phyloP scores from a whole-genome alignment of 805 yeast genomes.

The Barnettozyma siamensis region DNA sequence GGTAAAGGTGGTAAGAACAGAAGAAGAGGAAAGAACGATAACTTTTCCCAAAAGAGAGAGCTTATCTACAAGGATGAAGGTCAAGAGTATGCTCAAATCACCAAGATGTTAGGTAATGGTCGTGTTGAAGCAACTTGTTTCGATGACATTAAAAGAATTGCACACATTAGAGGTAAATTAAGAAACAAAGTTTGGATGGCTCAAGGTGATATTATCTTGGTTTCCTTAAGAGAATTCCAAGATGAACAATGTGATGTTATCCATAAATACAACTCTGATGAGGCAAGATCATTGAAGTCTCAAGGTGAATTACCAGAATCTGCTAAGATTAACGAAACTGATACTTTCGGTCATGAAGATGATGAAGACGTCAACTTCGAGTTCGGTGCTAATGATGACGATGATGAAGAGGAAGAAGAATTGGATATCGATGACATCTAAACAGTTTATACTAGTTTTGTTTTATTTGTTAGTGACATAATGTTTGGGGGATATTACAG shows the following conservation, averaged over 20 bases:
- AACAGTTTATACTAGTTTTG: constrained; percentile 8
- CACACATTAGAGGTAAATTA: constrained; percentile 97
- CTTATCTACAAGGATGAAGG: constrained; percentile 89
- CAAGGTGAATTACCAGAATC: constrained; percentile 97
- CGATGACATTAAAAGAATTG: constrained; percentile 90
- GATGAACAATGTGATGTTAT: constrained; percentile 98
- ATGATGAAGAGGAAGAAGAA: constrained; percentile 66
- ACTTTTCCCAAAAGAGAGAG: constrained; percentile 89
- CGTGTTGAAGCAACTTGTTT: constrained; percentile 93
- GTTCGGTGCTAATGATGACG: constrained; percentile 89
- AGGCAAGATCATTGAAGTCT: constrained; percentile 92
- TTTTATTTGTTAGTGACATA: background rate
- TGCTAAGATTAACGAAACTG: constrained; percentile 96
- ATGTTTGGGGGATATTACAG: background rate
- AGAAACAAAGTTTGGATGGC: constrained; percentile 99
- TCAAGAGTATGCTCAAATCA: constrained; percentile 97
- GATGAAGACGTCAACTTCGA: constrained; percentile 98
- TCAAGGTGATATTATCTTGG: constrained; percentile 95
- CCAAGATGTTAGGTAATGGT: constrained; percentile 98
- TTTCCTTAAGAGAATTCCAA: constrained; percentile 96
- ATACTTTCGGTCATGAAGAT: constrained; percentile 92
- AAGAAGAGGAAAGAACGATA: constrained; percentile 97
- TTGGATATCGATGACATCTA: constrained; percentile 95
- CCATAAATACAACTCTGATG: constrained; percentile 94
- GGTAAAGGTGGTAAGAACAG: constrained; percentile 84